phyloP scores from a whole-genome alignment of 768 basidiomycete genomes.

The Rhizopogon sp. region DNA sequence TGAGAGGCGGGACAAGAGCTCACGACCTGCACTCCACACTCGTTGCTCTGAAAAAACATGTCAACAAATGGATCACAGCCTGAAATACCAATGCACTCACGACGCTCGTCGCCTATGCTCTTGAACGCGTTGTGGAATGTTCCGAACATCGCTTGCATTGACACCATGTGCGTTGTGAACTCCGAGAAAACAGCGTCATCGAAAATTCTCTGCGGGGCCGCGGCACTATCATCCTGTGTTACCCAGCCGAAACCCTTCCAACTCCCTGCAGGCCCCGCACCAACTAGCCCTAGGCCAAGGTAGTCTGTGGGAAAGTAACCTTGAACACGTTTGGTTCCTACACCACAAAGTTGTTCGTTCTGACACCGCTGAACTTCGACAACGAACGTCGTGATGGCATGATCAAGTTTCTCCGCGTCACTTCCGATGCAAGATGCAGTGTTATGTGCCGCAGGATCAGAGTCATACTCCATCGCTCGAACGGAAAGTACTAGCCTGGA shows the following conservation, averaged over 20 bases:
- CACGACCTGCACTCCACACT: conserved; percentile 38
- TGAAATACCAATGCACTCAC: conserved; percentile 15
- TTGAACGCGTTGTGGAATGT: conserved; percentile 22
- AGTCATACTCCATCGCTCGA: conserved; percentile 85
- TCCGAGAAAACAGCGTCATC: conserved; percentile 50
- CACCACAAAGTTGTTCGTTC: conserved; percentile 18
- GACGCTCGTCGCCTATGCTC: conserved; percentile 13
- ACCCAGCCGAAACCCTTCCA: conserved; percentile 91
- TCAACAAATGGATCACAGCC: conserved; percentile 3
- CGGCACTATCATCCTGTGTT: conserved; percentile 43
- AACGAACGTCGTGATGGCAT: conserved; percentile 64
- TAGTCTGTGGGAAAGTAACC: conserved; percentile 59
- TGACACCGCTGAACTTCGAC: conserved; percentile 62
- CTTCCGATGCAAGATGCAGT: conserved; percentile 68
- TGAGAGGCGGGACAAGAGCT: conserved; percentile 51
- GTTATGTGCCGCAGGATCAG: conserved; percentile 54
- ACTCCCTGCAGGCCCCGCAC: conserved; percentile 68
- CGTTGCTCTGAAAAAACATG: conserved; percentile 16
- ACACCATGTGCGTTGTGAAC: conserved; percentile 40
- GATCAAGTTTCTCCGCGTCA: conserved; percentile 72
- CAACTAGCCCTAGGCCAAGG: conserved; percentile 74
- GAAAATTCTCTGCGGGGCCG: conserved; percentile 42
- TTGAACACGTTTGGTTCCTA: conserved; percentile 46
- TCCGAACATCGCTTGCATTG: conserved; percentile 48
- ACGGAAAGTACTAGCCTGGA: conserved; percentile 87